These are phyloP conservation scores for Phytophthora pisi DNA, from an alignment of 352 stramenopile genomes.

Conservation along the genomic window DNA sequence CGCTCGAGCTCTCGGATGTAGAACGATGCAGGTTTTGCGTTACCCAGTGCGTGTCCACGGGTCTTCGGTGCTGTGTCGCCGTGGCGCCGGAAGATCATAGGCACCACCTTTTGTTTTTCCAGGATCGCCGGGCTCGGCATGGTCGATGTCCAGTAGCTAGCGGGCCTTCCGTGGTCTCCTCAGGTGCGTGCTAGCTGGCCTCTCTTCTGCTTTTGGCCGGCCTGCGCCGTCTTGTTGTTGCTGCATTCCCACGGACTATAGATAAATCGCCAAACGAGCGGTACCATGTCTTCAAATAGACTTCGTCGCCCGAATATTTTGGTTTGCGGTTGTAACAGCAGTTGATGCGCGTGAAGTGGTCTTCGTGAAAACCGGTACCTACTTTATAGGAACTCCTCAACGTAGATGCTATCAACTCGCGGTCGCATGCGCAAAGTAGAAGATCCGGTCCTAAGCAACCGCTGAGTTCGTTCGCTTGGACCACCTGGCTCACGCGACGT, in stretches of 20 bases:
- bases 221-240: not conserved
- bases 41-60: constrained; percentile 63
- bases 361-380: not conserved
- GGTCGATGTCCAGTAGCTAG: constrained; percentile 2
- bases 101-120: constrained; percentile 80
- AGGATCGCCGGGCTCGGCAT: constrained; percentile 68
- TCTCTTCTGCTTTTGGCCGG: constrained; percentile 9
- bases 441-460: constrained; percentile 24
- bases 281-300: constrained; percentile 10
- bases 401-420: constrained; percentile 47
- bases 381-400: constrained; percentile 51
- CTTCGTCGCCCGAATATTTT: constrained; percentile 13
- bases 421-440: constrained; percentile 33
- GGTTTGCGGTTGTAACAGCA: not conserved
- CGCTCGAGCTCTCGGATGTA: constrained; percentile 76
- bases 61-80: constrained; percentile 76
- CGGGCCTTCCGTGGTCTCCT: not conserved
- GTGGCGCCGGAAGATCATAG: constrained; percentile 81
- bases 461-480: constrained; percentile 10
- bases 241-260: constrained; percentile 7
- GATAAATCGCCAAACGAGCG: constrained; percentile 8
- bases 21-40: constrained; percentile 65
- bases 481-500: not conserved
- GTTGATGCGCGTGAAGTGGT: not conserved
- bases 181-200: not conserved